Conservation (phyloP, 2,329 filamentous ascomycete species). For the Nannizziopsis barbatae region DNA sequence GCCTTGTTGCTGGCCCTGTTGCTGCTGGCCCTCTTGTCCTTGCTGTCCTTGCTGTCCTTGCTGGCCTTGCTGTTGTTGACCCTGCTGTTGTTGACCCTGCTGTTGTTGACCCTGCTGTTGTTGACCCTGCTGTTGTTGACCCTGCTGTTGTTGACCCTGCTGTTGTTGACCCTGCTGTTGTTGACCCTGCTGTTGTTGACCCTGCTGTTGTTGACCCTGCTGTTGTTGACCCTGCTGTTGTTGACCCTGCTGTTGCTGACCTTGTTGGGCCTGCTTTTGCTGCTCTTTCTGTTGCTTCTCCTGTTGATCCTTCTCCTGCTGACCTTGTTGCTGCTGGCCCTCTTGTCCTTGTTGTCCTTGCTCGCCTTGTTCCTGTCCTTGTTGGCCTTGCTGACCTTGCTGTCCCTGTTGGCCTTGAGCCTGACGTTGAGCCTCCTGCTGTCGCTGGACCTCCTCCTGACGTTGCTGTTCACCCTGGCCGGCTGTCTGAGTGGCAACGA, state of each 20-base stretch:
- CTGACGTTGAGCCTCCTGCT: background rate
- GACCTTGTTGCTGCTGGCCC: background rate
- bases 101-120: background rate
- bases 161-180: background rate
- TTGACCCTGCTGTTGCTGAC: background rate
- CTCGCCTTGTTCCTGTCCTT: background rate
- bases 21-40: background rate
- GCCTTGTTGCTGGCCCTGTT: background rate
- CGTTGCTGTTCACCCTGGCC: background rate
- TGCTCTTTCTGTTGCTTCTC: background rate
- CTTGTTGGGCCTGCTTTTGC: no score
- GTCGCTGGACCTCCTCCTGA: background rate
- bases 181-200: background rate
- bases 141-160: background rate
- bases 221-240: background rate
- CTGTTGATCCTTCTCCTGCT: background rate
- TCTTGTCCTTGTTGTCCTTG: background rate
- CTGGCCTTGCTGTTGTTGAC: background rate
- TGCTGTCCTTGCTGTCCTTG: background rate
- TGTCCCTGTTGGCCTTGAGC: background rate
- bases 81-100: background rate
- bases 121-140: background rate
- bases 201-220: background rate
- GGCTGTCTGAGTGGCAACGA: conserved; percentile 1
- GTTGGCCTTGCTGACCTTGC: background rate